A percentile compares a stretch with the other conserved stretches of the same genome.
These are phyloP conservation scores for Imleria badia DNA, from an alignment of 768 basidiomycete species.

Conservation along the genomic window DNA sequence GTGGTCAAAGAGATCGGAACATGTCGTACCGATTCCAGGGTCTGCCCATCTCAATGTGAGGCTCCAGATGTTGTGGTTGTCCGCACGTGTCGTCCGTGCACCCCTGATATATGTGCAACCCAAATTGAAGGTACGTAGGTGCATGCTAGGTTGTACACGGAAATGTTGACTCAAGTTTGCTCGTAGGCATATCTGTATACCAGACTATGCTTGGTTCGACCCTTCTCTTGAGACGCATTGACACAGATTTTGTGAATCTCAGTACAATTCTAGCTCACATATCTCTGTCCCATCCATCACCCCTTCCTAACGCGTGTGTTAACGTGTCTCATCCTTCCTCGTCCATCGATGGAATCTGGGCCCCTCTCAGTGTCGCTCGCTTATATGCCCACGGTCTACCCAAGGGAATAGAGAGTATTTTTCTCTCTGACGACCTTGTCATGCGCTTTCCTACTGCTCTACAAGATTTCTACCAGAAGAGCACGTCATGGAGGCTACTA, in stretches of 20 bases:
- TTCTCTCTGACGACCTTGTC: constrained; percentile 61
- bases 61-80: constrained; percentile 47
- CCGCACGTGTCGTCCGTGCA: constrained; percentile 62
- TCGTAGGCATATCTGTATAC: constrained; percentile 70
- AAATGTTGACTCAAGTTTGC: constrained; percentile 8
- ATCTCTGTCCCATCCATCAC: constrained; percentile 32
- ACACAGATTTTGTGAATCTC: constrained; percentile 78
- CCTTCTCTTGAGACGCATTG: constrained; percentile 66
- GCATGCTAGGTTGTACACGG: not conserved
- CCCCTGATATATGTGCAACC: constrained; percentile 62
- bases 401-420: constrained; percentile 45
- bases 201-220: constrained; percentile 59
- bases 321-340: constrained; percentile 52
- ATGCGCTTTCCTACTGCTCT: constrained; percentile 63
- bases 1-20: constrained; percentile 5
- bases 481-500: constrained; percentile 45
- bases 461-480: constrained; percentile 54
- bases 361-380: constrained; percentile 55
- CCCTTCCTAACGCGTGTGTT: constrained; percentile 46
- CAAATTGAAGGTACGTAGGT: constrained; percentile 65
- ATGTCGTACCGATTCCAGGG: constrained; percentile 2
- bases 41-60: not conserved
- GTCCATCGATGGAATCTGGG: constrained; percentile 64
- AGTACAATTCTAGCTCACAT: constrained; percentile 44
- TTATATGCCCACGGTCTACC: constrained; percentile 37